Percentiles rank a stretch among this genome's conserved stretches.
Evolutionary conservation across 371 early-diverging fungal species (phyloP).

Genomic region (Thermomucor indicae-seudaticae): DNA sequence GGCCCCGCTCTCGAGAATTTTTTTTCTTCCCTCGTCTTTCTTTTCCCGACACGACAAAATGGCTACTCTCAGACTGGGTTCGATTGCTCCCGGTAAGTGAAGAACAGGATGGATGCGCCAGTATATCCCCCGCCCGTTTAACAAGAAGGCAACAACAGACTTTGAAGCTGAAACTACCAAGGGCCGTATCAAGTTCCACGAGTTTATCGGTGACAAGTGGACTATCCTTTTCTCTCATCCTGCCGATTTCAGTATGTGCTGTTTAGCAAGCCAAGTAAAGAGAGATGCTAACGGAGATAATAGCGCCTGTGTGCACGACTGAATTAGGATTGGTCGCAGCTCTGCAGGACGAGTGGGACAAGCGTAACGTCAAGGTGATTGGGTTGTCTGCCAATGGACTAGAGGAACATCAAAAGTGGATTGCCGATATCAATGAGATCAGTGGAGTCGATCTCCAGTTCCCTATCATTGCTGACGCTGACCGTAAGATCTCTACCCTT

Average conservation of each 20-base stretch:
- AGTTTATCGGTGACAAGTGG: conserved; percentile 84
- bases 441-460: conserved; percentile 72
- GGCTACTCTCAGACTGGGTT: conserved; percentile 60
- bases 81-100: conserved; percentile 53
- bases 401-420: conserved; percentile 81
- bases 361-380: conserved; percentile 85
- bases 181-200: conserved; percentile 88
- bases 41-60: too few relatives aligned
- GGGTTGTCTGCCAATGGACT: conserved; percentile 89
- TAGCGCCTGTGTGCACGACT: conserved; percentile 92
- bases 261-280: background rate
- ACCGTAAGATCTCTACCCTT: conserved; percentile 77
- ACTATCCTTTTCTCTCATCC: conserved; percentile 94
- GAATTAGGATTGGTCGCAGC: conserved; percentile 91
- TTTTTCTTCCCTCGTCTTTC: too few relatives aligned
- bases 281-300: too few relatives aligned
- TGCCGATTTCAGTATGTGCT: conserved; percentile 81
- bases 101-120: background rate
- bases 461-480: conserved; percentile 92
- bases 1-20: too few relatives aligned
- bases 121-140: background rate
- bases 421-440: conserved; percentile 87
- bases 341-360: conserved; percentile 70
- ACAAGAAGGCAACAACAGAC: conserved; percentile 28
- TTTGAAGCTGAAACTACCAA: conserved; percentile 85